A percentile compares a stretch with the other conserved stretches of the same genome.
These are phyloP conservation scores for Paulownia fortunei DNA, from an alignment of 257 asterid species.

Conservation along the genomic window DNA sequence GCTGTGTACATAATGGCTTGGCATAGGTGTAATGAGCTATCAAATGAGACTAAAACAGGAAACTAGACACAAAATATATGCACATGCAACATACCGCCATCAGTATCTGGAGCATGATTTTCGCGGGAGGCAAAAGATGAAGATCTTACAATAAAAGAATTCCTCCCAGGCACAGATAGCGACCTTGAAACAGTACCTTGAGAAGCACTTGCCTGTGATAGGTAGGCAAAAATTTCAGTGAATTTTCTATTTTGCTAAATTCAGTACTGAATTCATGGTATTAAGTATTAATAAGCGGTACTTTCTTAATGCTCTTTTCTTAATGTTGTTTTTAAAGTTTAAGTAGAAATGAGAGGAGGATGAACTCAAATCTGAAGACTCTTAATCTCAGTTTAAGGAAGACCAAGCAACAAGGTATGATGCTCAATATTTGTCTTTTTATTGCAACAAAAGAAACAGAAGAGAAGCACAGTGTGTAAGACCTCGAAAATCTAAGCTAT, in stretches of 20 bases:
- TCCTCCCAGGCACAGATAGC: constrained; percentile 81
- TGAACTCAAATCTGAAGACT: too few relatives aligned
- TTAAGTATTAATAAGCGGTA: background rate
- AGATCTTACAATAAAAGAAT: constrained; percentile 72
- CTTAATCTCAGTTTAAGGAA: background rate
- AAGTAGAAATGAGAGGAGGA: background rate
- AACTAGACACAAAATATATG: background rate
- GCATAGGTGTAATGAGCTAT: background rate
- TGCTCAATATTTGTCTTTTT: background rate
- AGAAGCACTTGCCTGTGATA: constrained; percentile 52
- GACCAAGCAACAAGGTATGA: constrained; percentile 8
- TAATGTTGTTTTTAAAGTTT: too few relatives aligned
- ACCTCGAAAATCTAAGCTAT: too few relatives aligned
- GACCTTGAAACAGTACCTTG: constrained; percentile 76
- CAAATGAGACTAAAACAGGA: constrained; percentile 5
- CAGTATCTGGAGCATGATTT: constrained; percentile 55
- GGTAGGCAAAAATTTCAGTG: constrained; percentile 21
- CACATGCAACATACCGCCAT: constrained; percentile 59
- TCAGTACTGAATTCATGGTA: background rate
- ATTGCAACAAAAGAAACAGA: background rate
- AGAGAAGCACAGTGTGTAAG: background rate
- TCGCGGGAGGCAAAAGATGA: constrained; percentile 62
- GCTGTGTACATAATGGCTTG: background rate
- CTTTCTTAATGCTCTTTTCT: background rate
- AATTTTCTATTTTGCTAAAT: background rate